phyloP scores from a whole-genome alignment of 2,329 filamentous ascomycete genomes.

The Claviceps sp. region DNA sequence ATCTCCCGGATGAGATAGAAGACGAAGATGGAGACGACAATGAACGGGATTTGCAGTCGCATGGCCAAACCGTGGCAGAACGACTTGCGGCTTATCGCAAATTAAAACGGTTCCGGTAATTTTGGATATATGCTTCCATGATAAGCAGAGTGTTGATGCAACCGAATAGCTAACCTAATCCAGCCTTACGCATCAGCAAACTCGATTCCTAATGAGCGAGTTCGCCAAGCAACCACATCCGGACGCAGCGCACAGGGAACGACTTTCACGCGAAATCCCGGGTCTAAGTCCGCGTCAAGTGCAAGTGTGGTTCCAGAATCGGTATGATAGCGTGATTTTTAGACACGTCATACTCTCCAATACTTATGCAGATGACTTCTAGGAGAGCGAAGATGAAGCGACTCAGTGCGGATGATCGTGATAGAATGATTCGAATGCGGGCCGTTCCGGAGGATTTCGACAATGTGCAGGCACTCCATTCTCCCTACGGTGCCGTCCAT shows the following conservation, averaged over 20 bases:
- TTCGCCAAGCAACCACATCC: slow-evolving; percentile 91
- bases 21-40: slow-evolving; percentile 44
- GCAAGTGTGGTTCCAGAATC: slow-evolving; percentile 97
- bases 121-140: background rate
- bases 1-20: slow-evolving; percentile 31
- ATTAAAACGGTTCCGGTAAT: slow-evolving; percentile 70
- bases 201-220: slow-evolving; percentile 94
- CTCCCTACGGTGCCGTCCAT: slow-evolving; percentile 49
- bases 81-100: slow-evolving; percentile 44
- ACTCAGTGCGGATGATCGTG: slow-evolving; percentile 54
- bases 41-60: slow-evolving; percentile 18
- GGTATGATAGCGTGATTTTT: slow-evolving; percentile 38
- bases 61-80: slow-evolving; percentile 41
- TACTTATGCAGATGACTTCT: background rate
- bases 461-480: slow-evolving; percentile 55
- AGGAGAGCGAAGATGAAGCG: slow-evolving; percentile 62
- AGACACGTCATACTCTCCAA: background rate
- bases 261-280: slow-evolving; percentile 78
- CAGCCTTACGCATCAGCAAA: slow-evolving; percentile 90
- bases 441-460: slow-evolving; percentile 59
- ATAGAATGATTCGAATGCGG: slow-evolving; percentile 59
- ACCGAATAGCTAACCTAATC: slow-evolving; percentile 19
- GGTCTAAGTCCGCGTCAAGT: slow-evolving; percentile 85
- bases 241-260: slow-evolving; percentile 78
- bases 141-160: background rate